Base-by-base conservation (phyloP, 208 protist genomes). In the Leishmania braziliensis region DNA sequence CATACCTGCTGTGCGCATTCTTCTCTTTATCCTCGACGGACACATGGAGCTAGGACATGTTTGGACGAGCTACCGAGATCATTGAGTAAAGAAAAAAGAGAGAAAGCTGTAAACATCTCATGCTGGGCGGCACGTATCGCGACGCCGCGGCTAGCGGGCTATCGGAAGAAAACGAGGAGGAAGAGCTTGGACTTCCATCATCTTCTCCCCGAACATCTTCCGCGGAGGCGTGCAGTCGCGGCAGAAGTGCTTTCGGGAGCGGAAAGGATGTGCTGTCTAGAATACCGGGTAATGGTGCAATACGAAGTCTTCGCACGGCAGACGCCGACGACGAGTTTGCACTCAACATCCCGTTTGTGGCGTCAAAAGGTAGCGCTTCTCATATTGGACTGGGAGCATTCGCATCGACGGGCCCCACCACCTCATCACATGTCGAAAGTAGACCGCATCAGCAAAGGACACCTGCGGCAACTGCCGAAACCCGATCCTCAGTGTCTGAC, bases 131-230 rank as follows among this genome's bases (percentile, higher is more conserved):
- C 26, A 1, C 76, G 18, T n/a, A 9, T 54, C 60, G 46, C 20
- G 43, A 72, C 63, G 18, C 39, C 39, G 46, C 46, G 29, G 46
- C 2, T 51, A 26, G 48, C n/a, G 43, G n/a, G 62, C 26, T 53
- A 53, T n/a, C 16, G 36, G 86, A 90, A 29, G 89, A 93, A 56
- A 88, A 93, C 66, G 91, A 91, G 62, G 82, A 89, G 46, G 84
- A 87, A 58, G 83, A 87, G 62, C 65, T 86, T 54, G 77, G 62
- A 29, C 26, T 50, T 56, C 77, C 78, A 16, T 78, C 71, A 2
- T 78, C 76, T 1, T 77, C 70, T 3, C 60, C 51, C 20, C 70
- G 46, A 20, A 56, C 71, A 10, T 26, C 70, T 16, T 60, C 63
- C 0, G 16, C 56, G 14, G 74, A 46, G 29, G 56, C 54, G 56